A percentile compares a stretch with the other conserved stretches of the same genome.
Evolutionary conservation across 192 early-diverging fungal genomes (phyloP).

Genomic region (Coemansia sp.): DNA sequence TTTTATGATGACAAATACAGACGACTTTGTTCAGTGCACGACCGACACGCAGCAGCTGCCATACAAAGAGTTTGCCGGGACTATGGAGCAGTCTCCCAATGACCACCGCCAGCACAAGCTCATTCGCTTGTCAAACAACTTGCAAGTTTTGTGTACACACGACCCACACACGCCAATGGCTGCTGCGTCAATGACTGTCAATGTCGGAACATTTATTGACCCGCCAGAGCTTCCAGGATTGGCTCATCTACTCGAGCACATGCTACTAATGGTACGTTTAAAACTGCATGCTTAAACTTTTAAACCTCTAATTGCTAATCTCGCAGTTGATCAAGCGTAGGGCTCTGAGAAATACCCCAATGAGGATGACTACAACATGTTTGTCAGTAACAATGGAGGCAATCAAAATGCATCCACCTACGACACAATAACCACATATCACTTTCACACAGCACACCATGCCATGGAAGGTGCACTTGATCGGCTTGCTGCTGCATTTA

Average conservation of each 20-base stretch:
- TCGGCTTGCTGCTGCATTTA: constrained; percentile 82
- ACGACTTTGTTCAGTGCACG: not conserved
- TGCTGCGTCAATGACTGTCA: constrained; percentile 62
- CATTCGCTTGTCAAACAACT: constrained; percentile 56
- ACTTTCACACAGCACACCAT: constrained; percentile 20
- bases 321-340: constrained; percentile 11
- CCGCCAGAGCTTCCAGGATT: constrained; percentile 62
- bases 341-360: constrained; percentile 69
- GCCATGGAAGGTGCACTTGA: constrained; percentile 60
- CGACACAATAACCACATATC: constrained; percentile 12
- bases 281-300: not conserved
- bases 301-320: not conserved
- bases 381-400: constrained; percentile 29
- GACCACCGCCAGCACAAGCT: constrained; percentile 62
- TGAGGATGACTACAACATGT: constrained; percentile 61
- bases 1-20: not conserved
- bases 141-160: constrained; percentile 61
- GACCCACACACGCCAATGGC: constrained; percentile 57
- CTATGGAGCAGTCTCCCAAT: constrained; percentile 53
- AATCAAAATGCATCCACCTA: constrained; percentile 28
- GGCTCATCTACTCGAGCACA: constrained; percentile 72
- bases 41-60: constrained; percentile 3
- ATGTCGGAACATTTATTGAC: constrained; percentile 62
- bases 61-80: constrained; percentile 19
- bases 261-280: constrained; percentile 59